Evolutionary conservation across 495 filamentous ascomycete genomes (phyloP).

Genomic region (Parmelia sp.): DNA sequence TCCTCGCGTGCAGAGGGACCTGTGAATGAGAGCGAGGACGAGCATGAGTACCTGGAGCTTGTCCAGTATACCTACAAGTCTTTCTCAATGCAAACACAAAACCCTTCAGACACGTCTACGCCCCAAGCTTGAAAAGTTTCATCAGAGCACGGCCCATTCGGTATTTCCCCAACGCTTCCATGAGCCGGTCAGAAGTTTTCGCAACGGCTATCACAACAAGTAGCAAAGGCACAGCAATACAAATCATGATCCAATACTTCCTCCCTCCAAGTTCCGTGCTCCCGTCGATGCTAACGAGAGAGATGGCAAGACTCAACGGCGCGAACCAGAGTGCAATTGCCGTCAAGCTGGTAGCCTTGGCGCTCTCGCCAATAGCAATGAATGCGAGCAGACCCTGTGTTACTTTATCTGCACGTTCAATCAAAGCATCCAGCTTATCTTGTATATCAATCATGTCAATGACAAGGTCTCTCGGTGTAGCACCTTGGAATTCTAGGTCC

Average conservation of each 20-base stretch:
- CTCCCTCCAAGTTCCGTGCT: background rate
- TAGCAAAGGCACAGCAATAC: slow-evolving; percentile 2
- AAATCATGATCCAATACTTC: slow-evolving; percentile 9
- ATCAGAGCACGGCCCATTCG: slow-evolving; percentile 4
- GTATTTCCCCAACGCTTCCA: background rate
- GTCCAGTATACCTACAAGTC: background rate
- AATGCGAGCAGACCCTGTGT: slow-evolving; percentile 8
- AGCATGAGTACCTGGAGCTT: slow-evolving; percentile 6
- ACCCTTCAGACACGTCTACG: background rate
- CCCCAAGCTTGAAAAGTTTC: background rate
- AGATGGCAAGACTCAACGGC: slow-evolving; percentile 11
- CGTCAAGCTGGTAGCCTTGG: slow-evolving; percentile 10
- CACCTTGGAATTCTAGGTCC: background rate
- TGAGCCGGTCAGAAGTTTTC: slow-evolving; percentile 2
- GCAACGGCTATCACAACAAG: slow-evolving; percentile 2
- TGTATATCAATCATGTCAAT: slow-evolving; percentile 5
- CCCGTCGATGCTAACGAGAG: slow-evolving; percentile 10
- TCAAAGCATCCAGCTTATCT: background rate
- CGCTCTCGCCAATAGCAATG: slow-evolving; percentile 8
- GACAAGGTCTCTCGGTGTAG: background rate
- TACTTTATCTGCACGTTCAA: slow-evolving; percentile 6
- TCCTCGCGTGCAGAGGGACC: slow-evolving; percentile 4
- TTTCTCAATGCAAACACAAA: background rate
- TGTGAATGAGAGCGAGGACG: slow-evolving; percentile 2
- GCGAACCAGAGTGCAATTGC: slow-evolving; percentile 13